phyloP scores from a whole-genome alignment of 1,284 basidiomycete genomes.

The Pseudozyma thailandica region DNA sequence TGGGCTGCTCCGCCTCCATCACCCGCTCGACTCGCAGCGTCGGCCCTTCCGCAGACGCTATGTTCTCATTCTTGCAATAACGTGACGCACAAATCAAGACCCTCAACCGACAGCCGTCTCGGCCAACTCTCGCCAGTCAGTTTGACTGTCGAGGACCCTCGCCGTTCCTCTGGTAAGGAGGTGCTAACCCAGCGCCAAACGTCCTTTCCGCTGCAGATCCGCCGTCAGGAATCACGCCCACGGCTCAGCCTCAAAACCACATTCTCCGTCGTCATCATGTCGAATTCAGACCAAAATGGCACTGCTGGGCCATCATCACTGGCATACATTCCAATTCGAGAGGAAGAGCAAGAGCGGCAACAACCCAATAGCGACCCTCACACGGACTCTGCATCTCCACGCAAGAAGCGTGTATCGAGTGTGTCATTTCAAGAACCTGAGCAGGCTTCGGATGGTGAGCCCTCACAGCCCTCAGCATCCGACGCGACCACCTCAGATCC shows the following conservation, averaged over 20 bases:
- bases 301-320: constrained; percentile 7
- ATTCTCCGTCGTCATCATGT: constrained; percentile 7
- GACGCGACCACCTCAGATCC: not conserved
- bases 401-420: constrained; percentile 9
- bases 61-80: too few relatives aligned
- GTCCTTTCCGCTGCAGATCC: not conserved
- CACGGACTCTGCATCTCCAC: constrained; percentile 7
- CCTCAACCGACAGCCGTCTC: too few relatives aligned
- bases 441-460: constrained; percentile 6
- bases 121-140: too few relatives aligned
- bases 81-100: too few relatives aligned
- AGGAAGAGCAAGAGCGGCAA: constrained; percentile 10
- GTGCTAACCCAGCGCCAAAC: too few relatives aligned
- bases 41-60: too few relatives aligned
- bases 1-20: too few relatives aligned
- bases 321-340: constrained; percentile 6
- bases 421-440: constrained; percentile 30
- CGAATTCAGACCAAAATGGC: not conserved
- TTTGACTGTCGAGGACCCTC: too few relatives aligned
- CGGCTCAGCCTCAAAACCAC: not conserved
- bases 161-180: too few relatives aligned
- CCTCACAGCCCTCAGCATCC: not conserved
- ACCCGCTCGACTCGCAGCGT: too few relatives aligned
- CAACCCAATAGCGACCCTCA: not conserved
- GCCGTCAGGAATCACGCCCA: not conserved